A percentile compares a stretch with the other conserved stretches of the same genome.
phyloP scores from a whole-genome alignment of 73 alveolate genomes.

The Loxodes magnus region DNA sequence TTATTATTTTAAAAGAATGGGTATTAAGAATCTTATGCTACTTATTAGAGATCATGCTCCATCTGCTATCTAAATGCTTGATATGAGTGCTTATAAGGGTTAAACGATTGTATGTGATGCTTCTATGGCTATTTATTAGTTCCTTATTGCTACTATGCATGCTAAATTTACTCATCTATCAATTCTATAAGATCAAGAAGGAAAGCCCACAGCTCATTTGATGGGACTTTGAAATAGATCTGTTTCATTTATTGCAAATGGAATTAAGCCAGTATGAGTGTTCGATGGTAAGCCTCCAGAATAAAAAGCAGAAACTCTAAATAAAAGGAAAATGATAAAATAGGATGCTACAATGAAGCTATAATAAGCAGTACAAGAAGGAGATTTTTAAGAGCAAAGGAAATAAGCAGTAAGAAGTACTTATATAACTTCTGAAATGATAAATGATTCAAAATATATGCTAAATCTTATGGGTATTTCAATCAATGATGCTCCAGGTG shows the following conservation, averaged over 20 bases:
- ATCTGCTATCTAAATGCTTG: constrained; percentile 9
- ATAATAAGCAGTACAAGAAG: constrained; percentile 58
- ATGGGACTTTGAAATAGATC: constrained; percentile 87
- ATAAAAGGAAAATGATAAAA: constrained; percentile 59
- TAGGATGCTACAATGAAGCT: constrained; percentile 60
- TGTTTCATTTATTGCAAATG: constrained; percentile 74
- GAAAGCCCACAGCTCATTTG: constrained; percentile 91
- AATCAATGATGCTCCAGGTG: constrained; percentile 81
- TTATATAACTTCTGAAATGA: constrained; percentile 63
- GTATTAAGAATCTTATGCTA: constrained; percentile 86
- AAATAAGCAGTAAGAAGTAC: constrained; percentile 59
- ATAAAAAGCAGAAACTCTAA: constrained; percentile 59
- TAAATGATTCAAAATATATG: constrained; percentile 80
- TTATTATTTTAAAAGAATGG: too few species aligned
- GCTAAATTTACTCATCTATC: constrained; percentile 49
- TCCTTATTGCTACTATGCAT: constrained; percentile 76
- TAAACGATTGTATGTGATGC: constrained; percentile 88
- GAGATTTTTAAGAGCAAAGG: constrained; percentile 64
- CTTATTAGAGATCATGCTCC: constrained; percentile 88
- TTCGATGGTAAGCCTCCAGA: constrained; percentile 96
- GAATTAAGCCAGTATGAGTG: constrained; percentile 93
- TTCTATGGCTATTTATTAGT: constrained; percentile 91
- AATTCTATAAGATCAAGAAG: constrained; percentile 85
- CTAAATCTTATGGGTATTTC: constrained; percentile 72
- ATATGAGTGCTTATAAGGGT: constrained; percentile 38